phyloP scores from a whole-genome alignment of 2,329 filamentous ascomycete species.

The Xylaria sp. region DNA sequence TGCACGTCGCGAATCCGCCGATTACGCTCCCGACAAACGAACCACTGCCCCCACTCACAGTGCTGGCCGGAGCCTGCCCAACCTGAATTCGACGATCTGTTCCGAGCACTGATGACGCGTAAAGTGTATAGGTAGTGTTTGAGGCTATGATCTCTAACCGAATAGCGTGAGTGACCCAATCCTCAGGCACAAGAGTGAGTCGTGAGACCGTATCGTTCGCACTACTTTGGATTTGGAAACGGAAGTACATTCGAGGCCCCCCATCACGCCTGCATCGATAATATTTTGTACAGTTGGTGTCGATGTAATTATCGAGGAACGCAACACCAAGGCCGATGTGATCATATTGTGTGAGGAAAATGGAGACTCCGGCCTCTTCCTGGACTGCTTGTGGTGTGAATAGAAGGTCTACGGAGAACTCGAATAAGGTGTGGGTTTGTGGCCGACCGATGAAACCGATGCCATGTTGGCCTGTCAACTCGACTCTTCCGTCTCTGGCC shows the following conservation, averaged over 20 bases:
- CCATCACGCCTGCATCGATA: background rate
- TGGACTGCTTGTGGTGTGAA: background rate
- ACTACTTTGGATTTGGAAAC: slow-evolving; percentile 2
- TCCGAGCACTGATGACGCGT: background rate
- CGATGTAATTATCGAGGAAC: background rate
- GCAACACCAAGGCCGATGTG: slow-evolving; percentile 1
- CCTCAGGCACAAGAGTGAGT: background rate
- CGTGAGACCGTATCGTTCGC: slow-evolving; percentile 1
- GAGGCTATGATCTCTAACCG: background rate
- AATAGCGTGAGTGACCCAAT: background rate
- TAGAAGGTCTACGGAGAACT: background rate
- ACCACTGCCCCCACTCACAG: background rate
- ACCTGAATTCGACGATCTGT: slow-evolving; percentile 2
- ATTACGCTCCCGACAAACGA: slow-evolving; percentile 2
- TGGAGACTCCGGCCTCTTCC: slow-evolving; percentile 2
- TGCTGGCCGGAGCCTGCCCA: background rate
- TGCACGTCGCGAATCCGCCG: slow-evolving; percentile 1
- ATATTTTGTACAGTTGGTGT: slow-evolving; percentile 1
- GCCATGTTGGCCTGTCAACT: slow-evolving; percentile 1
- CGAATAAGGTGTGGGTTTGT: background rate
- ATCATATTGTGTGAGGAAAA: slow-evolving; percentile 4
- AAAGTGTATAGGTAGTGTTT: background rate
- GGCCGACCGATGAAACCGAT: slow-evolving; percentile 2
- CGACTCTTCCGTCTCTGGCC: background rate
- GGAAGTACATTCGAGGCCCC: slow-evolving; percentile 3